phyloP scores from a whole-genome alignment of 2,329 filamentous ascomycete genomes.

The Calycina herbarum region DNA sequence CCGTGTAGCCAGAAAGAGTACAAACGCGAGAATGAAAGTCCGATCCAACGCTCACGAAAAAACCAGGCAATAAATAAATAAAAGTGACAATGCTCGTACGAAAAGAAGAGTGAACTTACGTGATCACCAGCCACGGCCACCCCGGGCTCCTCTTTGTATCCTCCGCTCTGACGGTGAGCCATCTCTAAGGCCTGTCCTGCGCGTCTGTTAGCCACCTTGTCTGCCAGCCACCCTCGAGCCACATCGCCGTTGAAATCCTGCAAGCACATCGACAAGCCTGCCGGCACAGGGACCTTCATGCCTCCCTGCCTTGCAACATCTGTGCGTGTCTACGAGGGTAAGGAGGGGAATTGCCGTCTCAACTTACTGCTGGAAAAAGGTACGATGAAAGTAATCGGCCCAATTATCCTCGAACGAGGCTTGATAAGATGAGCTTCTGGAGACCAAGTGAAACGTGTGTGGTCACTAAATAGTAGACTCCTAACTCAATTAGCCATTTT shows the following conservation, averaged over 20 bases:
- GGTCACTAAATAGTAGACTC: neutral
- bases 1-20: constrained; percentile 22
- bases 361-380: constrained; percentile 28
- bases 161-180: constrained; percentile 37
- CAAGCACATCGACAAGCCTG: constrained; percentile 15
- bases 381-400: constrained; percentile 15
- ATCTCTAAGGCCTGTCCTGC: constrained; percentile 28
- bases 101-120: constrained; percentile 41
- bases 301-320: constrained; percentile 27
- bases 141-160: constrained; percentile 48
- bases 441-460: constrained; percentile 28
- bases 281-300: constrained; percentile 27
- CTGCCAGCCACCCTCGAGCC: constrained; percentile 17
- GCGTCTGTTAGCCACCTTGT: constrained; percentile 25
- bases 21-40: constrained; percentile 24
- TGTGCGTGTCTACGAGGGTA: constrained; percentile 26
- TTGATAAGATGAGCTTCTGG: constrained; percentile 19
- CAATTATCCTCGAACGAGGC: constrained; percentile 16
- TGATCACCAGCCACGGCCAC: constrained; percentile 42
- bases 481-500: constrained; percentile 23
- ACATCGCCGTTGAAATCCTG: constrained; percentile 23
- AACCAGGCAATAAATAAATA: constrained; percentile 11
- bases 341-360: constrained; percentile 20
- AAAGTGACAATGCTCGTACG: constrained; percentile 15
- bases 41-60: constrained; percentile 15